These are phyloP conservation scores for Cyberlindnera mississippiensis DNA, from an alignment of 805 yeast species.

Conservation along the genomic window DNA sequence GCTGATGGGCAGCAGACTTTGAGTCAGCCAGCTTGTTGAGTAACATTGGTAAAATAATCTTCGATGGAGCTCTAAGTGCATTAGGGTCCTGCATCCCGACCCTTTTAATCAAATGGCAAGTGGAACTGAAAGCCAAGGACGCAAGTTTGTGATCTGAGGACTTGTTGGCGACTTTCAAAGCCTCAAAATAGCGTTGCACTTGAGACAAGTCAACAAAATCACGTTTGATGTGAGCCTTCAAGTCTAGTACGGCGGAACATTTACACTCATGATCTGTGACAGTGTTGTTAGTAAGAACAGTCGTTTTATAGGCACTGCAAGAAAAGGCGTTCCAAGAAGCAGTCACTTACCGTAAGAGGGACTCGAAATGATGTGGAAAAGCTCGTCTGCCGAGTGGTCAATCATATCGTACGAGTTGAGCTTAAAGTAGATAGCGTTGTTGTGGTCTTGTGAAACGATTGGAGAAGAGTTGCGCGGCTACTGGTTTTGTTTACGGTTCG, in stretches of 20 bases:
- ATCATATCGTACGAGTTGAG: no score
- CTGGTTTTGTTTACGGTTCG: no score
- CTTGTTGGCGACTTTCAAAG: constrained; percentile 43
- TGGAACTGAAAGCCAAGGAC: constrained; percentile 42
- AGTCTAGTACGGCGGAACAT: constrained; percentile 24
- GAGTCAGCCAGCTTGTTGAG: constrained; percentile 43
- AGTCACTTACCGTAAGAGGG: no score
- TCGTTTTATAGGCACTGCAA: no score
- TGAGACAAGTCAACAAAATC: constrained; percentile 48
- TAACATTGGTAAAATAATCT: constrained; percentile 48
- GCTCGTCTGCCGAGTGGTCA: no score
- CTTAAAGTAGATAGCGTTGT: no score
- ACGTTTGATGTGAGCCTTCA: constrained; percentile 52
- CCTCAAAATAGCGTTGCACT: constrained; percentile 48
- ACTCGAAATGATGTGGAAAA: no score
- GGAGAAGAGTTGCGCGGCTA: no score
- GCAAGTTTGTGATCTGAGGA: constrained; percentile 37
- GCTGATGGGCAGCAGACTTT: constrained; percentile 33
- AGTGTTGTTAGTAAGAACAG: not conserved
- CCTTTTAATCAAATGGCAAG: constrained; percentile 54
- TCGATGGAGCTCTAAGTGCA: constrained; percentile 39
- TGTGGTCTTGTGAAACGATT: no score
- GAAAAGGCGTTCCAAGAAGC: no score
- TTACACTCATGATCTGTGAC: constrained; percentile 21
- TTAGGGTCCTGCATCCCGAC: constrained; percentile 53